Base-by-base conservation (phyloP, 2,329 filamentous ascomycete genomes). In the Capronia americana region DNA sequence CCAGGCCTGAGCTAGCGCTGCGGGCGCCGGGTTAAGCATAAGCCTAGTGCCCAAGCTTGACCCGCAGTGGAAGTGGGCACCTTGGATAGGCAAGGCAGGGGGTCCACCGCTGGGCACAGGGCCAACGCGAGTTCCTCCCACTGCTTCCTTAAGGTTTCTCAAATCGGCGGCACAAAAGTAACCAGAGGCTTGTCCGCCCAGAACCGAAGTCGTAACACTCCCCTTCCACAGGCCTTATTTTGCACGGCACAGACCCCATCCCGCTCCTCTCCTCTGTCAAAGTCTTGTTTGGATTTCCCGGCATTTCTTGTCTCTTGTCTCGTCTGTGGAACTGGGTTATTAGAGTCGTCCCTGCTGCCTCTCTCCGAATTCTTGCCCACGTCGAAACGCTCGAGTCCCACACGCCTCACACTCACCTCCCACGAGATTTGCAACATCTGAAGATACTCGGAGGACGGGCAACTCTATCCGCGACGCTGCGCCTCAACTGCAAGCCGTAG, bases 11-110 rank as follows among this genome's bases (percentile, higher is more conserved):
- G 58, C 58, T 61, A 61, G 58, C 14, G 58, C 58, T 54, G 46
- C 58, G 58, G 58, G 48, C 58, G 17, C 26, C 50, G 58, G 58
- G 58, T 61, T 61, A 61, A 61, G 58, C 58, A 61, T 61, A 61
- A 51, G 58, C 58, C 58, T 61, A 61, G 58, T 61, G 46, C 34
- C 8, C 58, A 61, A 41, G 58, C 58, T 61, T 61, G 58, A 61
- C 58, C 58, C 48, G 32, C 58, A 48, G 58, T 8, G 48, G 58
- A 53, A 61, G 48, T 53, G 58, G 48, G 48, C 58, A 41, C 26
- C 50, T 53, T n/a, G n/a, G 14, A 20, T 48, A n/a, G 46, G 28
- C 58, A 51, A 51, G 48, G 17, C 38, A n/a, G 20, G 38, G 38
- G 48, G 48, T 26, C 48, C 48, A 51, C 20, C 5, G 20, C 48